Conservation (phyloP, 305 asterid genomes). For the Andrographis paniculata region DNA sequence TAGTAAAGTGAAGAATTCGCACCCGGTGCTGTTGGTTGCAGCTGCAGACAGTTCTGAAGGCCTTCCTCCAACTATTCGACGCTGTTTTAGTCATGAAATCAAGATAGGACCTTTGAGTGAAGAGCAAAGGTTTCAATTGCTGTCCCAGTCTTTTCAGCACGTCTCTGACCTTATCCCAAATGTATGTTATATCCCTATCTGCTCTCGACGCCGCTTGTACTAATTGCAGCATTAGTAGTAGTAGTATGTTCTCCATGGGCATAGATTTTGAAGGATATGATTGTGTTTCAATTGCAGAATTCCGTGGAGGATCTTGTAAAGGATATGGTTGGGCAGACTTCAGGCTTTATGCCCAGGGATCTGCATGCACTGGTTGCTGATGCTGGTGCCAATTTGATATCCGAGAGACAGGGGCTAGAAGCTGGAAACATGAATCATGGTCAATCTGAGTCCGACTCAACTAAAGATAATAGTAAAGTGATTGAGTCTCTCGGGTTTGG, state of each 20-base stretch:
- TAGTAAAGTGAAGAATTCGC: conserved; percentile 40
- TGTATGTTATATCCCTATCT: conserved; percentile 37
- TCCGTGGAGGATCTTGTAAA: conserved; percentile 67
- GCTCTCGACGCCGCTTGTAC: conserved; percentile 14
- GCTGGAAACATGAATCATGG: conserved; percentile 22
- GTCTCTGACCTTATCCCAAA: conserved; percentile 49
- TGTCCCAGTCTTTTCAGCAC: conserved; percentile 55
- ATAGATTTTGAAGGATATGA: conserved; percentile 30
- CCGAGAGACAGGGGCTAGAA: conserved; percentile 36
- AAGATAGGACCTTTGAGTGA: conserved; percentile 67
- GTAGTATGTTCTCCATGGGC: conserved; percentile 1
- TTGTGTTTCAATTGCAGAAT: conserved; percentile 37
- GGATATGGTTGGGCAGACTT: conserved; percentile 88
- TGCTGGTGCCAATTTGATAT: conserved; percentile 63
- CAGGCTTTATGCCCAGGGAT: conserved; percentile 96
- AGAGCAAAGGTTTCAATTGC: conserved; percentile 75
- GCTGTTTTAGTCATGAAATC: conserved; percentile 94
- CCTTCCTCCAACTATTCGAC: conserved; percentile 76
- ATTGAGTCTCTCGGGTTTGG: conserved; percentile 32
- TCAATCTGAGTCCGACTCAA: conserved; percentile 29
- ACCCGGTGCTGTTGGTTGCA: conserved; percentile 76
- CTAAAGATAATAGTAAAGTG: conserved; percentile 26
- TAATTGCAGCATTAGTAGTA: conserved; percentile 11
- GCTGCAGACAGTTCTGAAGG: conserved; percentile 86
- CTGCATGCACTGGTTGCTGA: conserved; percentile 84